Conservation (phyloP, 176 grass and related monocot species). For the Alopecurus myosuroides region DNA sequence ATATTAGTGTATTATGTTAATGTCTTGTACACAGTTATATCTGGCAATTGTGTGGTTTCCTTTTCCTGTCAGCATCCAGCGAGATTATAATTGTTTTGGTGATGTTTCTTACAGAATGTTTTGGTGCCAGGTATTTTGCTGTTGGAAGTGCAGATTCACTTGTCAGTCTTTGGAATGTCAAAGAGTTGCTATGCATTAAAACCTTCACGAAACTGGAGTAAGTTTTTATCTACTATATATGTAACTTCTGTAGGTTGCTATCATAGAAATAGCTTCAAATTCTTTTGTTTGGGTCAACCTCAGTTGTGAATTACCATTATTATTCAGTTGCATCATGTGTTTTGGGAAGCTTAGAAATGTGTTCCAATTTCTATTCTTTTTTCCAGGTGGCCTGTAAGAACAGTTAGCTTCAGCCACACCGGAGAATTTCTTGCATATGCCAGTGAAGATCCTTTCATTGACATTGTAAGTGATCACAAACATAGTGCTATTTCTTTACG, state of each 20-base stretch:
- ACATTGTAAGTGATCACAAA: constrained; percentile 70
- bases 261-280: not conserved
- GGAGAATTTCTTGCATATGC: constrained; percentile 96
- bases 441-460: constrained; percentile 96
- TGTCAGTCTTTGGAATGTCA: constrained; percentile 95
- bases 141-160: constrained; percentile 99
- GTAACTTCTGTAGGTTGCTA: not conserved
- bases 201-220: constrained; percentile 99
- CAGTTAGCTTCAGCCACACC: constrained; percentile 85
- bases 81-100: constrained; percentile 17
- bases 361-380: not conserved
- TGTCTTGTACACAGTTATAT: not conserved
- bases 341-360: not conserved
- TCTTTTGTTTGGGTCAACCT: not conserved
- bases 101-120: constrained; percentile 29
- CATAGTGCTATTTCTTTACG: constrained; percentile 13
- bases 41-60: not conserved
- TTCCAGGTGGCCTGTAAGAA: constrained; percentile 95
- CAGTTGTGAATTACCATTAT: not conserved
- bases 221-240: not conserved
- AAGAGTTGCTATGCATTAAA: constrained; percentile 83
- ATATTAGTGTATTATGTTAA: not conserved
- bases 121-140: constrained; percentile 78
- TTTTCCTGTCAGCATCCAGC: not conserved
- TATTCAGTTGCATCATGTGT: not conserved